Percentiles rank a stretch among this genome's conserved stretches.
Evolutionary conservation across 2,329 filamentous ascomycete species (phyloP).

Genomic region (Zymoseptoria pseudotritici): DNA sequence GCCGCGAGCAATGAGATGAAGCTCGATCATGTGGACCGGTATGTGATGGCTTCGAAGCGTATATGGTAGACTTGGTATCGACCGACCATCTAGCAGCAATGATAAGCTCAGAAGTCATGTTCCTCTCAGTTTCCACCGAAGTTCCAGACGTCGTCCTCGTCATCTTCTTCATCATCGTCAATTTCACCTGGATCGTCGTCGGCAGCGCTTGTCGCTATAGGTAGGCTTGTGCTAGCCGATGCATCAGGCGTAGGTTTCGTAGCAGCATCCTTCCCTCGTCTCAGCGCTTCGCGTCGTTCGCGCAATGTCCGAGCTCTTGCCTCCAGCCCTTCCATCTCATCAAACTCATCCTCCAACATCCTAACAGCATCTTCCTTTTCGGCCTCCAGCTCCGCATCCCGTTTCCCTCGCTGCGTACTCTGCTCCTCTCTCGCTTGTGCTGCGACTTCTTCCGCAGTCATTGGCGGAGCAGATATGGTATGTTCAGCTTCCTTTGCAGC

Average conservation of each 20-base stretch:
- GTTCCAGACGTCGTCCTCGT: slow-evolving; percentile 2
- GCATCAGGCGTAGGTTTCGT: neutral
- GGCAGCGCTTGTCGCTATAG: neutral
- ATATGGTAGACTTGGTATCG: slow-evolving; percentile 64
- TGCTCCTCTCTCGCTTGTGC: slow-evolving; percentile 40
- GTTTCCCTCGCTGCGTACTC: slow-evolving; percentile 34
- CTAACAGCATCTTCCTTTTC: slow-evolving; percentile 43
- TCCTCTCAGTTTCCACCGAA: slow-evolving; percentile 2
- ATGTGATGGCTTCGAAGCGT: slow-evolving; percentile 92
- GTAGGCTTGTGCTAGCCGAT: neutral
- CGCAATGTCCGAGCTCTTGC: slow-evolving; percentile 38
- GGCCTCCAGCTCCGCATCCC: slow-evolving; percentile 40
- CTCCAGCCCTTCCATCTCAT: slow-evolving; percentile 44
- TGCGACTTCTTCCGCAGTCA: slow-evolving; percentile 41
- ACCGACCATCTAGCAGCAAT: neutral
- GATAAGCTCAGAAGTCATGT: neutral
- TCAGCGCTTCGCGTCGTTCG: slow-evolving; percentile 39
- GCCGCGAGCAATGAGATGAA: slow-evolving; percentile 47
- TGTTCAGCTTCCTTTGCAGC: slow-evolving; percentile 19
- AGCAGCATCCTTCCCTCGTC: slow-evolving; percentile 6
- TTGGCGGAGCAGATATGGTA: slow-evolving; percentile 40
- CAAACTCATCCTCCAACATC: slow-evolving; percentile 42
- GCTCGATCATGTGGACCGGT: slow-evolving; percentile 64
- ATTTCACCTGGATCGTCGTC: neutral
- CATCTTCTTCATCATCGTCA: slow-evolving; percentile 4